Evolutionary conservation across 106 monocot species (phyloP), one percentile per base, ranked within the genome.

Genomic region (Dioscorea zingiberensis): DNA sequence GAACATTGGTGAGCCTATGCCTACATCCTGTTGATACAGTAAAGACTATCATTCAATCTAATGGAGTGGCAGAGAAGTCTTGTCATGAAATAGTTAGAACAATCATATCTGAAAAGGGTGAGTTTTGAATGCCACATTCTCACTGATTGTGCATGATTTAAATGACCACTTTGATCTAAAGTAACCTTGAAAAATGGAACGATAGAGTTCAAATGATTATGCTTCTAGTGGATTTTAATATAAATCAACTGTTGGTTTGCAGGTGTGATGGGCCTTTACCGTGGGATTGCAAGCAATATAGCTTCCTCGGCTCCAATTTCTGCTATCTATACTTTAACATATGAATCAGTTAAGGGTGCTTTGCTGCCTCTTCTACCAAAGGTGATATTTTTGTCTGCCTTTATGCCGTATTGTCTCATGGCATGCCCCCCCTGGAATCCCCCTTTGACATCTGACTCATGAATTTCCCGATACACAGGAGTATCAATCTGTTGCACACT

Each of bases 11-110:
- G 65, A 98, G 88, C 55, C 72, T 92, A 65, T 92, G 81, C 65
- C 74, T 98, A 49, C 92, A 92, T 85, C 97, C 97, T 55, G 49
- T 92, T 68, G 97, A 98, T 74, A 98, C 97, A 55, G 69, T 98
- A 24, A 98, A 98, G 75, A 89, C 97, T 57, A 65, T 98, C 0
- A 76, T 98, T 79, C 97, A 98, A 75, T 73, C 83, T 47, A 81
- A 78, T 29, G 69, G 57, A 14, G 48, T 48, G 19, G 67, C 72
- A 54, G 70, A 82, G 59, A 76, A 56, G 55, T 73, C 88, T n/a
- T 68, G 62, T 58, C 64, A 65, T 62, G 55, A 62, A 8, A 71
- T 78, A 44, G 46, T 93, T 27, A 73, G 69, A 54, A 74, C 27
- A 71, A 82, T 85, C 75, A 77, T 92, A 76, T 77, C 85, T 66